A percentile compares a stretch with the other conserved stretches of the same genome.
Conservation (phyloP, 2,329 filamentous ascomycete species). For the Macrophomina pseudophaseolina region DNA sequence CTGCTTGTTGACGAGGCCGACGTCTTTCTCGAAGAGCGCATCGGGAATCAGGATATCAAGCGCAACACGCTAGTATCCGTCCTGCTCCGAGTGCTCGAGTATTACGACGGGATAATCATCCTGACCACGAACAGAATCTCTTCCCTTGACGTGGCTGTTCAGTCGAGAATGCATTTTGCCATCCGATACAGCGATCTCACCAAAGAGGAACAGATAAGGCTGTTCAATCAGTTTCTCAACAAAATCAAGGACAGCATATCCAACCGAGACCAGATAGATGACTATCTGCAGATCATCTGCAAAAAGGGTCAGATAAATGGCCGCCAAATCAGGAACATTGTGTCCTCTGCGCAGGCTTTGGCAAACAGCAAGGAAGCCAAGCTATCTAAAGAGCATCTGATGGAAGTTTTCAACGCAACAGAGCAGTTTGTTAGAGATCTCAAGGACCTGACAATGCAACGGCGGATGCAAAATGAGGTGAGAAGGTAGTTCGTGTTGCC, state of each 20-base stretch:
- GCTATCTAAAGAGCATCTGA: too few species aligned
- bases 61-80: conserved; percentile 37
- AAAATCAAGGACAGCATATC: not conserved
- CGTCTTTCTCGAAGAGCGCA: conserved; percentile 38
- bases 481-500: too few species aligned
- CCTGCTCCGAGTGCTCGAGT: conserved; percentile 48
- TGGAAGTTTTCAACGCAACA: too few species aligned
- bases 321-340: too few species aligned
- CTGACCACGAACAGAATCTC: conserved; percentile 39
- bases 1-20: conserved; percentile 59
- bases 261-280: too few species aligned
- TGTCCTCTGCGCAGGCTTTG: too few species aligned
- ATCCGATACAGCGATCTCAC: conserved; percentile 38
- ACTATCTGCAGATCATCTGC: too few species aligned
- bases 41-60: conserved; percentile 34
- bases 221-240: not conserved
- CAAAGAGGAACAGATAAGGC: not conserved
- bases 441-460: too few species aligned
- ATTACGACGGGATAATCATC: conserved; percentile 42
- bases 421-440: too few species aligned
- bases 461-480: too few species aligned
- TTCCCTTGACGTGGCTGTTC: conserved; percentile 37
- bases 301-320: too few species aligned
- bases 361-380: too few species aligned
- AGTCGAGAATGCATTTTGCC: conserved; percentile 40